Percentiles rank a stretch among this genome's conserved stretches.
These are phyloP conservation scores for Santalum album DNA, from an alignment of 164 flowering plant genomes.

Conservation along the genomic window DNA sequence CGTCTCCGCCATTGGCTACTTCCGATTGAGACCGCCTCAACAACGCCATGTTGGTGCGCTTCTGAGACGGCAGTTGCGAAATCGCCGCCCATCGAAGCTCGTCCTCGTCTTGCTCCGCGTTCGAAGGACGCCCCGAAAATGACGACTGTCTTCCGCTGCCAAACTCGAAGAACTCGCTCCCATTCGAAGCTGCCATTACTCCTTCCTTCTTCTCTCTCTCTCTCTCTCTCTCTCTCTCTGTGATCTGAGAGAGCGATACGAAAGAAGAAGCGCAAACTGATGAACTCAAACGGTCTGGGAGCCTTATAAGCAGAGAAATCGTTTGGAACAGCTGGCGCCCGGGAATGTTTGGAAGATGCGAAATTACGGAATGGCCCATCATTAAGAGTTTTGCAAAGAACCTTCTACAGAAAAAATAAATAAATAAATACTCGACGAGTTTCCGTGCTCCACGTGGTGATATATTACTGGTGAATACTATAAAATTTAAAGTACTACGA, in stretches of 20 bases:
- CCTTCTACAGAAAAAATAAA: no score
- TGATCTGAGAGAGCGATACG: no score
- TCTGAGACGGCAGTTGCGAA: constrained; percentile 56
- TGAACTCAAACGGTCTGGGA: no score
- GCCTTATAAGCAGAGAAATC: no score
- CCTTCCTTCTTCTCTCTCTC: neutral
- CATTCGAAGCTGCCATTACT: constrained; percentile 24
- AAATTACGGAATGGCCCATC: constrained; percentile 6
- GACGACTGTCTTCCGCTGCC: constrained; percentile 21
- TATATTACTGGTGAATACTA: no score
- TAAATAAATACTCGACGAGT: no score
- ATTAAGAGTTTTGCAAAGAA: neutral
- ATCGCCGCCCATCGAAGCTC: constrained; percentile 78
- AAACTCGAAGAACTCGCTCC: constrained; percentile 63
- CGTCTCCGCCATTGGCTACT: neutral
- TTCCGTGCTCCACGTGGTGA: no score
- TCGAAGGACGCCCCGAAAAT: constrained; percentile 41
- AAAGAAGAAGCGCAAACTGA: no score
- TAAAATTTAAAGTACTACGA: no score
- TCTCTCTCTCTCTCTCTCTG: neutral
- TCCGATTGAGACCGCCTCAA: constrained; percentile 26
- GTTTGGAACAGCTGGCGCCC: constrained; percentile 7
- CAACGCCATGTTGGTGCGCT: constrained; percentile 44
- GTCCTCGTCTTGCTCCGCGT: constrained; percentile 57
- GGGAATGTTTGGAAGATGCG: neutral